Evolutionary conservation across 2,329 filamentous ascomycete genomes (phyloP).

Genomic region (Botrytis hyacinthi): DNA sequence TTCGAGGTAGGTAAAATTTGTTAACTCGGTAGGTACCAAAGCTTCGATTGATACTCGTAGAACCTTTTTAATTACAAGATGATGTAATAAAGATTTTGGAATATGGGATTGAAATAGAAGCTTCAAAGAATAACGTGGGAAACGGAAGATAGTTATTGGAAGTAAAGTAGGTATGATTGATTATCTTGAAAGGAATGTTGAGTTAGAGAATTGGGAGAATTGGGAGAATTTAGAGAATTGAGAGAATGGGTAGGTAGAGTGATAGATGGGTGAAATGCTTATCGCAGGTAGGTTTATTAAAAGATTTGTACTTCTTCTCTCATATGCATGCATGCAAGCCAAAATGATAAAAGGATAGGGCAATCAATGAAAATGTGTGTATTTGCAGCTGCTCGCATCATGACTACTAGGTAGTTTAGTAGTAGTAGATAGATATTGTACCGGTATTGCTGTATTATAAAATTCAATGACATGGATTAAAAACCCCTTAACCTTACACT

Average conservation of each 20-base stretch:
- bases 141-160: neutral
- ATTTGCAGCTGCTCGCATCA: neutral
- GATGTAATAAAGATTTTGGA: neutral
- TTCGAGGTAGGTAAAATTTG: conserved; percentile 7
- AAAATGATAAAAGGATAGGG: no score
- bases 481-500: neutral
- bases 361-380: neutral
- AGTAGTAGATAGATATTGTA: no score
- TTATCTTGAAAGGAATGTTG: neutral
- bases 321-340: no score
- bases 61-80: neutral
- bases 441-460: neutral
- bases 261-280: no score
- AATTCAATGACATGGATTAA: neutral
- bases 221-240: neutral
- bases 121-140: neutral
- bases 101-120: neutral
- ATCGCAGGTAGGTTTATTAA: neutral
- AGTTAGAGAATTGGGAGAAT: no score
- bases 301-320: neutral
- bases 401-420: no score
- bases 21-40: neutral
- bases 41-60: neutral
- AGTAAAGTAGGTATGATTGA: neutral
- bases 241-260: no score